Percentiles rank a stretch among this genome's conserved stretches.
These are phyloP conservation scores for Fraxinus paxiana DNA, from an alignment of 305 asterid genomes.

Conservation along the genomic window DNA sequence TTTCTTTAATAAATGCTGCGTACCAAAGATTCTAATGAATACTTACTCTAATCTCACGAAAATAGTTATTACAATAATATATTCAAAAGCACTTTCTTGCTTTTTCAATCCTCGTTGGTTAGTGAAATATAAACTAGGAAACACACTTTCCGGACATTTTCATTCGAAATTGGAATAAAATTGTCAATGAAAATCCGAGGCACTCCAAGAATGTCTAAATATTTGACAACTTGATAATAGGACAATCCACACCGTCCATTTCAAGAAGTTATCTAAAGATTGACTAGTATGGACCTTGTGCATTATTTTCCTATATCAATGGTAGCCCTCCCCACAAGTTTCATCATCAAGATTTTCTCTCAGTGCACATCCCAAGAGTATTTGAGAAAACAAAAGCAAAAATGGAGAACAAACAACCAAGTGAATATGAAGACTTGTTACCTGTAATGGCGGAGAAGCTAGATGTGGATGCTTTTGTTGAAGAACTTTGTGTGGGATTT, in stretches of 20 bases:
- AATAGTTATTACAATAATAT: neutral
- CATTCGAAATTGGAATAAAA: neutral
- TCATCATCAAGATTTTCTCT: neutral
- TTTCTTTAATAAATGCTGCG: neutral
- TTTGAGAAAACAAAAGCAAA: neutral
- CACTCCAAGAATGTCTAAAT: neutral
- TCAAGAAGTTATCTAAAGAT: neutral
- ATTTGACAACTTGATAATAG: neutral
- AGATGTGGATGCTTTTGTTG: conserved; percentile 54
- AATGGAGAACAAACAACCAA: conserved; percentile 16
- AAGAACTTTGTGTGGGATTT: conserved; percentile 64
- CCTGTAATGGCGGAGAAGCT: conserved; percentile 74
- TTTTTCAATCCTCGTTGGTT: neutral
- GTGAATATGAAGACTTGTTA: conserved; percentile 56
- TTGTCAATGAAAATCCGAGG: neutral
- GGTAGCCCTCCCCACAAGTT: neutral
- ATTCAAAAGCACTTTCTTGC: neutral
- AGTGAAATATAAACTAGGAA: neutral
- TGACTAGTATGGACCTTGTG: neutral
- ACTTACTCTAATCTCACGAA: neutral
- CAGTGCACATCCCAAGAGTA: neutral
- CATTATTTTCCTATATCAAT: neutral
- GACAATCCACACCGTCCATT: neutral
- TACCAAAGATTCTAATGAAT: neutral
- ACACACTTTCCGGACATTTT: neutral